These are phyloP conservation scores for Solanum hybrid DNA, from an alignment of 305 asterid species.

Conservation along the genomic window DNA sequence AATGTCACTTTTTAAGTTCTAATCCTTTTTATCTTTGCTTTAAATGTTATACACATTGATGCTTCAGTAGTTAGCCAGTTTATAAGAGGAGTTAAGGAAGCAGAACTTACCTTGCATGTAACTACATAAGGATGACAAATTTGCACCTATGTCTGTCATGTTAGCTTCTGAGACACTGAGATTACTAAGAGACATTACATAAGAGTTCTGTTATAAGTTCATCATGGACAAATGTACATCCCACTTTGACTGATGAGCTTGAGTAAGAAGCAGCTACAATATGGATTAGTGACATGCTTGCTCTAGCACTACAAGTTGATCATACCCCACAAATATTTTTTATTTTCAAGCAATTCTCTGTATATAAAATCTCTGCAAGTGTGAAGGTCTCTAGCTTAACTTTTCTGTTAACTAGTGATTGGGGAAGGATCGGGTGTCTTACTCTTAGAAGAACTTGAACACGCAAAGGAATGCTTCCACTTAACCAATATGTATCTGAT, in stretches of 20 bases:
- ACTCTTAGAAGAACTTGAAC: constrained; percentile 35
- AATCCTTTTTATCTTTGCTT: not conserved
- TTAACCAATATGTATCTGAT: not conserved
- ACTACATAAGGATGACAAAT: not conserved
- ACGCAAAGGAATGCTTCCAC: constrained; percentile 21
- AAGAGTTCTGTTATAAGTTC: not conserved
- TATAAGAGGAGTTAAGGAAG: not conserved
- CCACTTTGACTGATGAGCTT: not conserved
- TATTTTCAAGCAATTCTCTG: no score
- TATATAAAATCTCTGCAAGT: no score
- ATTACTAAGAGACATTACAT: not conserved
- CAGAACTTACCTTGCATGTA: not conserved
- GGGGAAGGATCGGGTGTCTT: constrained; percentile 40
- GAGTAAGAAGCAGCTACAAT: not conserved
- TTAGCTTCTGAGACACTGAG: no score
- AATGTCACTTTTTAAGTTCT: not conserved
- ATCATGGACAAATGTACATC: not conserved
- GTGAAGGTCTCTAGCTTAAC: no score
- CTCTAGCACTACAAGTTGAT: no score
- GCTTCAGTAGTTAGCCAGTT: not conserved
- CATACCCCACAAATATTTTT: no score
- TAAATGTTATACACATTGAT: not conserved
- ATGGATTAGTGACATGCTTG: no score
- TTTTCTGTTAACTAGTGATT: constrained; percentile 7
- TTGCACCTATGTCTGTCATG: not conserved